Base-by-base conservation (phyloP, 805 yeast genomes). In the Ogataea zsoltii region DNA sequence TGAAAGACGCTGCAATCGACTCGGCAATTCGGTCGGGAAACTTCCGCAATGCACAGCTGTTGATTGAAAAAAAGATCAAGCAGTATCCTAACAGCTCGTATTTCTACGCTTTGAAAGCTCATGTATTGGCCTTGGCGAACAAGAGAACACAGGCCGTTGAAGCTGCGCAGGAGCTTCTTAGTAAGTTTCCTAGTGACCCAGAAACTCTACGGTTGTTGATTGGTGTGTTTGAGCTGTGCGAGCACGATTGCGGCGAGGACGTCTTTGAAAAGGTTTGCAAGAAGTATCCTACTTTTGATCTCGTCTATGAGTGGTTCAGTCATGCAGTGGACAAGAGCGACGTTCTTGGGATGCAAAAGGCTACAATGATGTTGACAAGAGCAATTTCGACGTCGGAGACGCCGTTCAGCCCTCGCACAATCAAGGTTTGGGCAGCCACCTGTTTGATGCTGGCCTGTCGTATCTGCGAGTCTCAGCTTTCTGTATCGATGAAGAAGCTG, bases 261-360 rank as follows among this genome's bases (percentile, higher is more conserved):
- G 72, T 79, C 0, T 83, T 76, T 57, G 89, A 83, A 49, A 74
- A 69, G 44, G 82, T 83, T 2, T 72, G 77, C 34, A 76, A 77
- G 57, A 79, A 76, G 57, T 81, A 78, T 52, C 82, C 85, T 3
- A 70, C 74, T 4, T 65, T 71, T 35, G 70, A 69, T 9, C 60
- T 78, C 26, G 64, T 78, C 6, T 63, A 70, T 35, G 69, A 68
- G 28, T 87, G 92, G 90, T 82, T 82, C 58, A 71, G 71, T 32
- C 65, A 72, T 33, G 69, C 83, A 23, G 57, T 83, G 23, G 71
- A 70, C 6, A 65, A 65, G 31, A 69, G 67, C 30, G 80, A 85
- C 60, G 60, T 71, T 18, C 64, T 72, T 37, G 75, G 78, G 13
- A 63, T 83, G 61, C 85, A 82, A 43, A 79, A 79, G 52, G 70